phyloP scores from a whole-genome alignment of 2,329 filamentous ascomycete species.

The Fusarium albidum region DNA sequence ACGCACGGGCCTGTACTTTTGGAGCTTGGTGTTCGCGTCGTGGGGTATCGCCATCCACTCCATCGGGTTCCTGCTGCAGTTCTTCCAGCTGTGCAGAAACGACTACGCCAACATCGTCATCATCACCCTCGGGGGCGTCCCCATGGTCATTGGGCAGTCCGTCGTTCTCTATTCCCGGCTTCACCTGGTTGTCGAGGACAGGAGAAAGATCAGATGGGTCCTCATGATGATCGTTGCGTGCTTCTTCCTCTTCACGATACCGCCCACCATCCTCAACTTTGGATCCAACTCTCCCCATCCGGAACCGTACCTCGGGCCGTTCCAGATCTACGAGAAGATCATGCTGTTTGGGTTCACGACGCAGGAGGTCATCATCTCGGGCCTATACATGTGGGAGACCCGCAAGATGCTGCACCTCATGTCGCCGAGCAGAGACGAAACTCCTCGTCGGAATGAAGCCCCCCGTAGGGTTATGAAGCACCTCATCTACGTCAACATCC shows the following conservation, averaged over 20 bases:
- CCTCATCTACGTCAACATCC: neutral
- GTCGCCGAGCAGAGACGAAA: neutral
- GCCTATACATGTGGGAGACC: neutral
- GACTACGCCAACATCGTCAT: too few relatives aligned
- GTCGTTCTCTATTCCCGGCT: neutral
- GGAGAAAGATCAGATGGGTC: neutral
- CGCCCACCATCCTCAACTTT: neutral
- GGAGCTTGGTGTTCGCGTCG: neutral
- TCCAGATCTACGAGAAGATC: neutral
- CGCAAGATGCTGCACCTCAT: neutral
- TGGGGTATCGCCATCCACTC: neutral
- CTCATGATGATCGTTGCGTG: neutral
- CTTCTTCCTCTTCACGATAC: neutral
- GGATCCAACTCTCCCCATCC: neutral
- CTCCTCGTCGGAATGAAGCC: neutral
- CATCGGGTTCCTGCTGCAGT: neutral
- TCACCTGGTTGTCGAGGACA: neutral
- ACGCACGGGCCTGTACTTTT: neutral
- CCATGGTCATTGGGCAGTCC: neutral
- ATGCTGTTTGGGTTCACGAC: neutral
- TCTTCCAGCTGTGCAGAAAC: neutral
- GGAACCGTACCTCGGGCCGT: neutral
- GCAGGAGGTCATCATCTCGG: neutral
- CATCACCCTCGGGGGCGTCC: neutral
- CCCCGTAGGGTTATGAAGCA: neutral